phyloP scores from a whole-genome alignment of 2,329 filamentous ascomycete species.

The Aaosphaeria pasadenensis region DNA sequence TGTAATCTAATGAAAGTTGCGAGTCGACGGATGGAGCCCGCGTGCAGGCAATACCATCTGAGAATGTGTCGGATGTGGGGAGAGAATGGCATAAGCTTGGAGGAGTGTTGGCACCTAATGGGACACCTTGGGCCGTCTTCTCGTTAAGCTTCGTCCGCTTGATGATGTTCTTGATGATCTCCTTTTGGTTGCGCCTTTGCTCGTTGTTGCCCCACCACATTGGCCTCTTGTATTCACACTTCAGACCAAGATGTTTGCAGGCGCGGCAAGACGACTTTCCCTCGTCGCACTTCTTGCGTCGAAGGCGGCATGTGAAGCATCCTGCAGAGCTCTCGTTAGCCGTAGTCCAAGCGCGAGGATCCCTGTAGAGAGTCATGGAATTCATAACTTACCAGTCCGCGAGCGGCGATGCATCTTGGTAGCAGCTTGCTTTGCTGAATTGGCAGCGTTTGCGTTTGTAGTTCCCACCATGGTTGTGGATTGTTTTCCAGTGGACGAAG shows the following conservation, averaged over 20 bases:
- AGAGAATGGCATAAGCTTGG: constrained; percentile 79
- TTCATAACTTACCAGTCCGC: constrained; percentile 73
- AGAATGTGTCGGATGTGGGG: constrained; percentile 76
- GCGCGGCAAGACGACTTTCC: constrained; percentile 62
- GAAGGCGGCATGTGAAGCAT: constrained; percentile 65
- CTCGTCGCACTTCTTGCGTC: constrained; percentile 70
- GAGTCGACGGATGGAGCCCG: constrained; percentile 79
- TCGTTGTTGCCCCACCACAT: constrained; percentile 98
- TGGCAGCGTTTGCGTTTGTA: constrained; percentile 46
- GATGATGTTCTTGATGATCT: constrained; percentile 94
- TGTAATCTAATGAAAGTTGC: constrained; percentile 62
- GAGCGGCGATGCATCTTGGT: constrained; percentile 91
- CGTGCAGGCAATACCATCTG: constrained; percentile 66
- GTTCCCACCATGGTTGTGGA: constrained; percentile 50
- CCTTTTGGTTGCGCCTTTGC: constrained; percentile 80
- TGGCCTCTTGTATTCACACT: constrained; percentile 94
- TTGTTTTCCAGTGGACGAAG: constrained; percentile 40
- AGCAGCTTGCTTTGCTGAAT: constrained; percentile 54
- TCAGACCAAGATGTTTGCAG: constrained; percentile 71
- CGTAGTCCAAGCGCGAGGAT: constrained; percentile 29
- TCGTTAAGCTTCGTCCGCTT: constrained; percentile 94
- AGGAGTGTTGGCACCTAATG: constrained; percentile 59
- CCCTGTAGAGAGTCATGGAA: constrained; percentile 32
- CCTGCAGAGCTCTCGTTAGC: constrained; percentile 47
- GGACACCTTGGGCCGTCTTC: constrained; percentile 62